A percentile compares a stretch with the other conserved stretches of the same genome.
phyloP scores from a whole-genome alignment of 1,284 basidiomycete genomes.

The Heterobasidion annosum region DNA sequence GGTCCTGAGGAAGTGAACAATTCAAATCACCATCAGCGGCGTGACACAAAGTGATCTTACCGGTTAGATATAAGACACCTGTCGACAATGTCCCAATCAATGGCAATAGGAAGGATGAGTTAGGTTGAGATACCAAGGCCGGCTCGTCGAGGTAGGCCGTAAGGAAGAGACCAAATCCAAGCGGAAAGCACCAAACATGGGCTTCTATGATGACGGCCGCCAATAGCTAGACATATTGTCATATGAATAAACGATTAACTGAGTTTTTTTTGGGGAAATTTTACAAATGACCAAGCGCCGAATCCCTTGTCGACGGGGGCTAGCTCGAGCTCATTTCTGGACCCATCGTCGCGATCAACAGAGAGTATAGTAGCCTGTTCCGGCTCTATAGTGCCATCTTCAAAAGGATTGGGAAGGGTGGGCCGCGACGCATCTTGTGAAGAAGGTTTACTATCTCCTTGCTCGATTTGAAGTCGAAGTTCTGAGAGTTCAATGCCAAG shows the following conservation, averaged over 20 bases:
- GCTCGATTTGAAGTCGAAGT: too few relatives aligned
- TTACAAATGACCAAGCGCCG: slow-evolving; percentile 24
- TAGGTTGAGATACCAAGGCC: slow-evolving; percentile 14
- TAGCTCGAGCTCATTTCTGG: slow-evolving; percentile 14
- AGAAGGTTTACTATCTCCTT: too few relatives aligned
- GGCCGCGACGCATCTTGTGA: too few relatives aligned
- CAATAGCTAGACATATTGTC: slow-evolving; percentile 15
- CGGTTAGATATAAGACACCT: slow-evolving; percentile 25
- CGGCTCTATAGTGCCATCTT: neutral
- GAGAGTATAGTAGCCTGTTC: neutral
- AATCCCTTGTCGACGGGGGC: slow-evolving; percentile 24
- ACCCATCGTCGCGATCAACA: neutral
- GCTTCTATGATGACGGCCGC: slow-evolving; percentile 25
- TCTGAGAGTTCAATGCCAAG: too few relatives aligned
- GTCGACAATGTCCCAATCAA: slow-evolving; percentile 23
- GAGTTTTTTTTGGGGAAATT: neutral
- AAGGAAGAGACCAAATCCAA: slow-evolving; percentile 24
- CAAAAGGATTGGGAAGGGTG: too few relatives aligned
- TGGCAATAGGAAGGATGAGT: slow-evolving; percentile 22
- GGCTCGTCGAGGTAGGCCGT: slow-evolving; percentile 23
- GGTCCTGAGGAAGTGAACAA: slow-evolving; percentile 10
- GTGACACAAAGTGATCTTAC: slow-evolving; percentile 12
- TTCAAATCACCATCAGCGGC: neutral
- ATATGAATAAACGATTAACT: neutral
- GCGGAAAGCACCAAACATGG: slow-evolving; percentile 28